phyloP scores from a whole-genome alignment of 495 filamentous ascomycete species.

The Hypoxylon perforatum region DNA sequence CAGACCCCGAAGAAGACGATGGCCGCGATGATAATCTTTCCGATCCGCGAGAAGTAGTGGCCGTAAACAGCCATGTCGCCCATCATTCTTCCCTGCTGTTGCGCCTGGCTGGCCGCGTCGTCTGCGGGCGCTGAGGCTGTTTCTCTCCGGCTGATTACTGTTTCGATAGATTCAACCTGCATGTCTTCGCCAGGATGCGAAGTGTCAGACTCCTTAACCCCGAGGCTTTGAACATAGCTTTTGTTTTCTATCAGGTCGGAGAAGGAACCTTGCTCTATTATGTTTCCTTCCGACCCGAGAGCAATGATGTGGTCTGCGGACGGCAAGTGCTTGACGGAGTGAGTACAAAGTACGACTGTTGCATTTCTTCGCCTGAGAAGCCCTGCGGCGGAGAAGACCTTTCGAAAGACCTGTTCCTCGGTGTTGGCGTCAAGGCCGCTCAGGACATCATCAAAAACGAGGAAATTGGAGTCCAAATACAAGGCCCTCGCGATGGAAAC shows the following conservation, averaged over 20 bases:
- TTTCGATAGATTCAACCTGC: neutral
- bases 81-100: slow-evolving; percentile 14
- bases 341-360: slow-evolving; percentile 63
- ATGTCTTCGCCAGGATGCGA: neutral
- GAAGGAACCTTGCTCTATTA: slow-evolving; percentile 57
- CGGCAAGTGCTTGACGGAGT: slow-evolving; percentile 52
- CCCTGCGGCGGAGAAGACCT: slow-evolving; percentile 64
- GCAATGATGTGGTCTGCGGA: slow-evolving; percentile 59
- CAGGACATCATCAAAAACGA: slow-evolving; percentile 70
- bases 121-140: neutral
- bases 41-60: slow-evolving; percentile 51
- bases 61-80: slow-evolving; percentile 51
- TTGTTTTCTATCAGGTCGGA: slow-evolving; percentile 40
- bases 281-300: slow-evolving; percentile 50
- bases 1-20: slow-evolving; percentile 41
- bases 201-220: slow-evolving; percentile 8
- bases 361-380: slow-evolving; percentile 61
- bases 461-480: slow-evolving; percentile 65
- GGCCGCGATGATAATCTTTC: slow-evolving; percentile 14
- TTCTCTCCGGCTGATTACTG: neutral
- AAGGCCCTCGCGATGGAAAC: slow-evolving; percentile 69
- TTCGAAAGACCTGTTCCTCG: slow-evolving; percentile 69
- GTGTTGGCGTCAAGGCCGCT: slow-evolving; percentile 70
- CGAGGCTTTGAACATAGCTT: slow-evolving; percentile 41
- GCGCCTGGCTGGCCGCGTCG: neutral